Conservation (phyloP, 1,139 yeast genomes). For the Yamadazyma diddensiae region DNA sequence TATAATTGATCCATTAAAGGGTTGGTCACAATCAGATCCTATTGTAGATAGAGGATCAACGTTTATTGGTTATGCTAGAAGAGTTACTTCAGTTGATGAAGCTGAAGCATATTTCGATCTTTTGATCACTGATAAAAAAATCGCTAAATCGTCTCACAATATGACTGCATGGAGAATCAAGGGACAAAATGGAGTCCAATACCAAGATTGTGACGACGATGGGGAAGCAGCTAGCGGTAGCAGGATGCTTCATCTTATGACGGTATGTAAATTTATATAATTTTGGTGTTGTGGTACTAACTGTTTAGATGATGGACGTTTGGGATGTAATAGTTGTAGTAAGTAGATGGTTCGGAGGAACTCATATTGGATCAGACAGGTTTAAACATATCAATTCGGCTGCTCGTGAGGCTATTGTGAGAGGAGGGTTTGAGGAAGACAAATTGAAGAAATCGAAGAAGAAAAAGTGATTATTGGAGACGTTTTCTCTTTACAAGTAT, state of each 20-base stretch:
- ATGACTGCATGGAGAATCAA: conserved; percentile 85
- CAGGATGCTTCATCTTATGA: conserved; percentile 72
- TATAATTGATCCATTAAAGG: conserved; percentile 32
- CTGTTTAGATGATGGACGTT: conserved; percentile 61
- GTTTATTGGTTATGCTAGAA: conserved; percentile 73
- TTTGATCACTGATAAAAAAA: conserved; percentile 61
- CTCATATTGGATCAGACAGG: conserved; percentile 86
- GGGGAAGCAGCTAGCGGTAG: conserved; percentile 98
- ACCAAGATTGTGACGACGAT: conserved; percentile 92
- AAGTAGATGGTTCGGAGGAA: conserved; percentile 93
- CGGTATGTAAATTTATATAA: conserved; percentile 30
- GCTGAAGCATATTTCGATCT: conserved; percentile 52
- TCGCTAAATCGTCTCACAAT: conserved; percentile 70
- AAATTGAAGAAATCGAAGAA: conserved; percentile 23
- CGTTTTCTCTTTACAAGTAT: conserved; percentile 6
- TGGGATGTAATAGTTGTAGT: conserved; percentile 88
- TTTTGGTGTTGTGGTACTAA: no score
- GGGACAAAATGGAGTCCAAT: conserved; percentile 48
- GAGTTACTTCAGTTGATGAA: conserved; percentile 60
- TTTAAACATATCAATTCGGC: conserved; percentile 90
- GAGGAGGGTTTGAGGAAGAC: conserved; percentile 48
- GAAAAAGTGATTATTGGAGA: neutral
- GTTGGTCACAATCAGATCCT: conserved; percentile 78
- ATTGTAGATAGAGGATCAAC: conserved; percentile 81
- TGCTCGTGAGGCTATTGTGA: conserved; percentile 78